Evolutionary conservation across 169 alveolate species (phyloP).

Genomic region (Besnoitia besnoiti): DNA sequence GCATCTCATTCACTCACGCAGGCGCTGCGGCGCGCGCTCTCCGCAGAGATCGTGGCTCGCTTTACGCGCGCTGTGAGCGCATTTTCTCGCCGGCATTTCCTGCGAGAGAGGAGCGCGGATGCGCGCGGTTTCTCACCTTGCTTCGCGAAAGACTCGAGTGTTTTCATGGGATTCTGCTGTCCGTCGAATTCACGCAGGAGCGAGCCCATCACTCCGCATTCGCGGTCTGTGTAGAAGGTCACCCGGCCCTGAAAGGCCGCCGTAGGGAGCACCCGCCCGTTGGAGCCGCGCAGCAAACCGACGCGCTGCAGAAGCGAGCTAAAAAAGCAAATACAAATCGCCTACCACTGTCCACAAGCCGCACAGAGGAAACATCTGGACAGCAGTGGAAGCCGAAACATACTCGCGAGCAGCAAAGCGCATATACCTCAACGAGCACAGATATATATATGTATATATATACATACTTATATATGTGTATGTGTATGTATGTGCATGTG

Average conservation of each 20-base stretch:
- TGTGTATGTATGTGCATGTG: not conserved
- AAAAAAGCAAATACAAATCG: not conserved
- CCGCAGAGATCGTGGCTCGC: too few species aligned
- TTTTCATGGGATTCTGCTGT: slow-evolving; percentile 27
- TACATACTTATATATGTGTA: not conserved
- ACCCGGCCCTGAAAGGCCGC: not conserved
- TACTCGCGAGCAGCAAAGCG: too few species aligned
- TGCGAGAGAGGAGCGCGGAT: not conserved
- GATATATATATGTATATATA: too few species aligned
- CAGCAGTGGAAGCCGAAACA: too few species aligned
- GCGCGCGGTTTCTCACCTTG: not conserved
- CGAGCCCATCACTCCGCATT: not conserved
- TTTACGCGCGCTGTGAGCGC: too few species aligned
- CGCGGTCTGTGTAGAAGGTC: slow-evolving; percentile 10
- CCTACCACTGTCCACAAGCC: too few species aligned
- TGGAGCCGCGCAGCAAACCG: slow-evolving; percentile 11
- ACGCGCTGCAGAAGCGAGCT: slow-evolving; percentile 39
- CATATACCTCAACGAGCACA: too few species aligned
- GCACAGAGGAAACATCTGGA: too few species aligned
- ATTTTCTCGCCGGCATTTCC: too few species aligned
- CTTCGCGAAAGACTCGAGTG: slow-evolving; percentile 42
- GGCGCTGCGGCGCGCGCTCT: too few species aligned
- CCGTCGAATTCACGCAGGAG: not conserved
- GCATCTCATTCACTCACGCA: too few species aligned
- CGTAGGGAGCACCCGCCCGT: not conserved